These are phyloP conservation scores for Penicillium sp. DNA, from an alignment of 2,329 filamentous ascomycete genomes.

Conservation along the genomic window DNA sequence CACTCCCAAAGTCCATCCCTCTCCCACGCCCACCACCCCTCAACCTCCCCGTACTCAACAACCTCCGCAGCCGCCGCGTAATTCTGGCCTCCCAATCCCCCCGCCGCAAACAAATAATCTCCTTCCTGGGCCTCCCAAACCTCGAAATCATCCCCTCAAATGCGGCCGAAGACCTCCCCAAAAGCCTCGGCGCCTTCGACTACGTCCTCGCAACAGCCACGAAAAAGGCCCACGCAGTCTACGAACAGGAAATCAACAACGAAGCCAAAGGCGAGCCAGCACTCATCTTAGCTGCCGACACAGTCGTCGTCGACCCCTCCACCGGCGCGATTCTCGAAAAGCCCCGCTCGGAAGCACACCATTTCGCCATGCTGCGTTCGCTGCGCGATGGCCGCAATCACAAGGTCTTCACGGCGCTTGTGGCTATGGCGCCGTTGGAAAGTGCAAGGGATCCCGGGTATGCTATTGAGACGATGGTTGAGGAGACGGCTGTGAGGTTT, in stretches of 20 bases:
- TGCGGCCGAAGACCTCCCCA: slow-evolving; percentile 80
- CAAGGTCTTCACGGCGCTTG: slow-evolving; percentile 81
- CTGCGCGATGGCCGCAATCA: slow-evolving; percentile 74
- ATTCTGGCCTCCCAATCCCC: slow-evolving; percentile 90
- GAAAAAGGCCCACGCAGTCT: slow-evolving; percentile 76
- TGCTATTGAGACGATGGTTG: slow-evolving; percentile 71
- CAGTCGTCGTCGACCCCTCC: slow-evolving; percentile 70
- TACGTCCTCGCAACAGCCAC: slow-evolving; percentile 86
- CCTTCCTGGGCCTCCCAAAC: slow-evolving; percentile 71
- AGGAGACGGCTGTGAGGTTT: slow-evolving; percentile 91
- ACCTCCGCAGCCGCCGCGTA: slow-evolving; percentile 72
- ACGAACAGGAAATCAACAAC: slow-evolving; percentile 56
- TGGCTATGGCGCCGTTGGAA: slow-evolving; percentile 74
- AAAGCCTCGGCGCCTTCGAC: slow-evolving; percentile 74
- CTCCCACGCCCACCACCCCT: slow-evolving; percentile 56
- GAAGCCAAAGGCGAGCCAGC: slow-evolving; percentile 64
- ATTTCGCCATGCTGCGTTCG: slow-evolving; percentile 76
- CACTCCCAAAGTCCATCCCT: slow-evolving; percentile 15
- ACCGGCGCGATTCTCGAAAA: slow-evolving; percentile 84
- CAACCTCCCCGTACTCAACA: slow-evolving; percentile 71
- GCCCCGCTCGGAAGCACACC: slow-evolving; percentile 73
- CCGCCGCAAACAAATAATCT: slow-evolving; percentile 74
- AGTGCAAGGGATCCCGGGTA: slow-evolving; percentile 84
- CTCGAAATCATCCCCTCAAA: slow-evolving; percentile 81
- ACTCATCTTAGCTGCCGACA: slow-evolving; percentile 86